These are phyloP conservation scores for Rhizopus arrhizus DNA, from an alignment of 371 early-diverging fungal species.

Conservation along the genomic window DNA sequence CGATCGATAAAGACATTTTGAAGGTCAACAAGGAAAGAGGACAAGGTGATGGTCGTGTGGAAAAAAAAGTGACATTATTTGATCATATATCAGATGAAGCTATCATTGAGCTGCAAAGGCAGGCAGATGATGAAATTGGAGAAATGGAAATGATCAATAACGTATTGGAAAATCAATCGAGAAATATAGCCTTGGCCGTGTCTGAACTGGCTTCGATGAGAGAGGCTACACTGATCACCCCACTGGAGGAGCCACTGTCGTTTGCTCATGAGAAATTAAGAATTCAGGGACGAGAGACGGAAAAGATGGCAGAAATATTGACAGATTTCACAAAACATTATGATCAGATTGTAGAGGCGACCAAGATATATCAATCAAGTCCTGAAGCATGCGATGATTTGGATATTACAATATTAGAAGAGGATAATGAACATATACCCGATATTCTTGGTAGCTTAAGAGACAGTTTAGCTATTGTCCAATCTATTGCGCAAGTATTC, in stretches of 20 bases:
- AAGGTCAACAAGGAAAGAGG: slow-evolving; percentile 28
- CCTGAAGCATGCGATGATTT: slow-evolving; percentile 33
- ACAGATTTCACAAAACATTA: slow-evolving; percentile 51
- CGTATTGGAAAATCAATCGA: slow-evolving; percentile 24
- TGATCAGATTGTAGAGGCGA: slow-evolving; percentile 52
- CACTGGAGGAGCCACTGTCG: slow-evolving; percentile 31
- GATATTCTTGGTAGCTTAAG: slow-evolving; percentile 41
- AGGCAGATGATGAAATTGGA: slow-evolving; percentile 50
- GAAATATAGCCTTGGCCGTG: slow-evolving; percentile 29
- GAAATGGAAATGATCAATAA: slow-evolving; percentile 40
- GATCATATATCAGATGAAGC: slow-evolving; percentile 54
- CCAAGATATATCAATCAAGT: slow-evolving; percentile 43
- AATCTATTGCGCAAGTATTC: slow-evolving; percentile 21
- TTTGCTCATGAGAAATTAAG: slow-evolving; percentile 38
- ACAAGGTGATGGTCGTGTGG: not conserved
- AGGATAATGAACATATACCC: slow-evolving; percentile 49
- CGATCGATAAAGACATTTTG: slow-evolving; percentile 43
- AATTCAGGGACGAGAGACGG: slow-evolving; percentile 42
- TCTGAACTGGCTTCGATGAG: slow-evolving; percentile 29
- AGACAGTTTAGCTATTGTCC: slow-evolving; percentile 36
- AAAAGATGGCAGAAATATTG: slow-evolving; percentile 55
- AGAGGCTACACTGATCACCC: slow-evolving; percentile 30
- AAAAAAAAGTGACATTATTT: slow-evolving; percentile 31
- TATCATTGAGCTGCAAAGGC: slow-evolving; percentile 47
- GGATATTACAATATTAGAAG: slow-evolving; percentile 47